Percentiles rank a stretch among this genome's conserved stretches.
These are phyloP conservation scores for Penicillium roqueforti DNA, from an alignment of 495 filamentous ascomycete genomes.

Conservation along the genomic window DNA sequence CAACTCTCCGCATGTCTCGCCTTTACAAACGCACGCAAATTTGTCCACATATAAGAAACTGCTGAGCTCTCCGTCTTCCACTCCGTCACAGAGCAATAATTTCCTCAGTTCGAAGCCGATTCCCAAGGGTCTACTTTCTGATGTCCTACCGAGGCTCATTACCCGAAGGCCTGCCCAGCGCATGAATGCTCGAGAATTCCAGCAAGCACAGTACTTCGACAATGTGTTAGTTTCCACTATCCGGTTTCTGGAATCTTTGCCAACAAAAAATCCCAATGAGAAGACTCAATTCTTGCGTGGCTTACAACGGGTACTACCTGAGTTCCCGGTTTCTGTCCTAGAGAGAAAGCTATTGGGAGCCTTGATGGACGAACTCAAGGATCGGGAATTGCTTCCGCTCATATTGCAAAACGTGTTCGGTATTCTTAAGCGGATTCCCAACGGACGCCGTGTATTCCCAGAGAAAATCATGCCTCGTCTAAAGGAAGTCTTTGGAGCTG, in stretches of 20 bases:
- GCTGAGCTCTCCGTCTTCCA: conserved; percentile 68
- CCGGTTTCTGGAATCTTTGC: conserved; percentile 85
- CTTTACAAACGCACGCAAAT: conserved; percentile 74
- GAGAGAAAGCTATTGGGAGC: conserved; percentile 91
- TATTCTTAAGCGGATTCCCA: conserved; percentile 71
- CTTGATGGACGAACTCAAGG: conserved; percentile 86
- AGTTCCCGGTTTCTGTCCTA: conserved; percentile 87
- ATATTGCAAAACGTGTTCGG: conserved; percentile 88
- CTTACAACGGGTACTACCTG: conserved; percentile 74
- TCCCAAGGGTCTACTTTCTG: conserved; percentile 68
- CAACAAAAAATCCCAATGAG: conserved; percentile 85
- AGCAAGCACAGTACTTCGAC: conserved; percentile 91
- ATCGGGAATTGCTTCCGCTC: conserved; percentile 75
- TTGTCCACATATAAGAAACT: conserved; percentile 76
- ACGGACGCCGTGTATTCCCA: conserved; percentile 68
- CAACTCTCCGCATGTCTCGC: conserved; percentile 85
- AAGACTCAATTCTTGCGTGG: conserved; percentile 91
- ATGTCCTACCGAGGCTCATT: conserved; percentile 77
- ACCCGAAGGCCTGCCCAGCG: conserved; percentile 81
- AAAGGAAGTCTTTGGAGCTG: conserved; percentile 71
- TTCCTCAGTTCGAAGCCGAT: conserved; percentile 75
- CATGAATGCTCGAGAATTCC: conserved; percentile 86
- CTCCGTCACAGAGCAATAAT: conserved; percentile 74
- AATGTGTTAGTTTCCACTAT: conserved; percentile 94
- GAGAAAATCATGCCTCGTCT: conserved; percentile 81